A percentile compares a stretch with the other conserved stretches of the same genome.
These are phyloP conservation scores for Cercospora sojina DNA, from an alignment of 2,329 filamentous ascomycete species.

Conservation along the genomic window DNA sequence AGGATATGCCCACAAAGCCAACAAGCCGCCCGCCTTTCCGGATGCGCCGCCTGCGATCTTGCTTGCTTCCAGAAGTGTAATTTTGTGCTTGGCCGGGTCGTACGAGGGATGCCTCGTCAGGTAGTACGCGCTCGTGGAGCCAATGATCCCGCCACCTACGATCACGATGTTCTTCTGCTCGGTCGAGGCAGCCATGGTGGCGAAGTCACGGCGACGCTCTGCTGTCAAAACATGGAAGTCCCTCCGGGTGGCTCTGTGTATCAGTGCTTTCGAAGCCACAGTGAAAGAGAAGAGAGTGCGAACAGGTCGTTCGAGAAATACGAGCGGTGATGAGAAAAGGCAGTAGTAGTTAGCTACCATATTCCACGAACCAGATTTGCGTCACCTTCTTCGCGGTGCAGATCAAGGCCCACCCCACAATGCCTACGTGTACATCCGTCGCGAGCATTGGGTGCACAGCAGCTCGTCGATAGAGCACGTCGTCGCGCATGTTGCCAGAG, in stretches of 20 bases:
- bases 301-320: neutral
- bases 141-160: constrained; percentile 83
- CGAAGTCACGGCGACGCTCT: constrained; percentile 1
- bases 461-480: neutral
- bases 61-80: constrained; percentile 84
- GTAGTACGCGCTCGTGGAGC: constrained; percentile 87
- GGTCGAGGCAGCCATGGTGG: constrained; percentile 33
- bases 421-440: neutral
- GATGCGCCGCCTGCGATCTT: constrained; percentile 87
- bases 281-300: neutral
- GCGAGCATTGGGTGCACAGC: neutral
- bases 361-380: constrained; percentile 4
- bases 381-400: constrained; percentile 11
- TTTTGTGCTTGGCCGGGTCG: constrained; percentile 68
- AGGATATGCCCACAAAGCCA: constrained; percentile 91
- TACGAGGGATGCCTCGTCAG: constrained; percentile 82
- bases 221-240: neutral
- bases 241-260: neutral
- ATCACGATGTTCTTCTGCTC: constrained; percentile 39
- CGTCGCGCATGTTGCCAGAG: neutral
- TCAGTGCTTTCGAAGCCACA: neutral
- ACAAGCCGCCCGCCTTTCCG: constrained; percentile 87
- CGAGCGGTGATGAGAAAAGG: neutral
- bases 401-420: constrained; percentile 7
- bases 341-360: neutral